A percentile compares a stretch with the other conserved stretches of the same genome.
Conservation (phyloP, 1,284 basidiomycete genomes). For the Trichosporon sp. region DNA sequence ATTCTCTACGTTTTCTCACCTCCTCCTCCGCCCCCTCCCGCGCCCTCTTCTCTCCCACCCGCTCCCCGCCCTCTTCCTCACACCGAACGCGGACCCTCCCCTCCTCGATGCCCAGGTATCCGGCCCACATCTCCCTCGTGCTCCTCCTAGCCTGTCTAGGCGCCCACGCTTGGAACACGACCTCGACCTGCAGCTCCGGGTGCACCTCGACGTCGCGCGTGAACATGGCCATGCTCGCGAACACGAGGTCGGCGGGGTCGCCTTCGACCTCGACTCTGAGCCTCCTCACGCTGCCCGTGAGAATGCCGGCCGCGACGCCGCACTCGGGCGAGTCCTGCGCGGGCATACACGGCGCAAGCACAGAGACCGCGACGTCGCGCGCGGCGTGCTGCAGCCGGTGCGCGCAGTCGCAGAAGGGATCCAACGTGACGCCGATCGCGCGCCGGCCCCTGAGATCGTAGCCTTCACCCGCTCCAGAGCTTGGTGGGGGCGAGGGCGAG, state of each 20-base stretch:
- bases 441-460: background rate
- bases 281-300: background rate
- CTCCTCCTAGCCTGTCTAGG: background rate
- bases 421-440: background rate
- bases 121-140: background rate
- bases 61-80: background rate
- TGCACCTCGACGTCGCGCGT: background rate
- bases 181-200: background rate
- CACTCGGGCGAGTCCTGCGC: background rate
- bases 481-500: background rate
- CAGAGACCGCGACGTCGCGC: background rate
- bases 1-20: too few species aligned
- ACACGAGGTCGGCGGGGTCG: background rate
- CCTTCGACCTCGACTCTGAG: background rate
- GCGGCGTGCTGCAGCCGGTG: background rate
- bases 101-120: background rate
- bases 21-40: background rate
- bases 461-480: background rate
- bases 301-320: background rate
- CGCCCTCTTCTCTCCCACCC: background rate
- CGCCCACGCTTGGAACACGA: background rate
- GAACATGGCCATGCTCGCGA: background rate
- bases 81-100: background rate
- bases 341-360: background rate
- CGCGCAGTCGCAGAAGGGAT: background rate